Evolutionary conservation across 2,329 filamentous ascomycete genomes (phyloP).

Genomic region (Apiospora marii): DNA sequence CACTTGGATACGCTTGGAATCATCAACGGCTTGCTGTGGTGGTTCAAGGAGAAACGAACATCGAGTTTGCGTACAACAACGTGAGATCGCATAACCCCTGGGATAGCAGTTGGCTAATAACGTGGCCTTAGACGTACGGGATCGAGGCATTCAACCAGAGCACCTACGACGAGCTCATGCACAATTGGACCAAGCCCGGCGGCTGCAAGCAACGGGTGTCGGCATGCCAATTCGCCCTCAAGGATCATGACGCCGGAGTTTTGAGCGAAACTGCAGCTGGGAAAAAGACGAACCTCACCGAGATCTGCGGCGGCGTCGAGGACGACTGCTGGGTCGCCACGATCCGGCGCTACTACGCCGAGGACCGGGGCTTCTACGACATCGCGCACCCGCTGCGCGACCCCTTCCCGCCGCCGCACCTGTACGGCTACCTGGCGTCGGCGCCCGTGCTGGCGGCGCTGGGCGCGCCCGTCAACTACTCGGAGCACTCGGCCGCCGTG

Average conservation of each 20-base stretch:
- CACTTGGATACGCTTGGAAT: conserved; percentile 55
- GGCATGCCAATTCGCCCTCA: conserved; percentile 27
- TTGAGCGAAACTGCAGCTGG: not conserved
- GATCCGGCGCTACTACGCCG: not conserved
- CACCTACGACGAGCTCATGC: conserved; percentile 21
- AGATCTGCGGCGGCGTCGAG: not conserved
- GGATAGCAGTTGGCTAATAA: not conserved
- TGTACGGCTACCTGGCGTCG: conserved; percentile 63
- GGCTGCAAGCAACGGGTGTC: conserved; percentile 26
- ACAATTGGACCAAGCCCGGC: conserved; percentile 23
- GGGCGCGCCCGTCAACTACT: conserved; percentile 68
- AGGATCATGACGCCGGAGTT: conserved; percentile 11
- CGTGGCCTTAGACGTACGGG: conserved; percentile 11
- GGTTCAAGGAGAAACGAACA: conserved; percentile 51
- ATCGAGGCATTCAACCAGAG: conserved; percentile 28
- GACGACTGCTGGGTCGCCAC: not conserved
- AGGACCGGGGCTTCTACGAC: conserved; percentile 32
- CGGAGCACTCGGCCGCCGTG: conserved; percentile 52
- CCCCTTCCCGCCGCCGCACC: conserved; percentile 61
- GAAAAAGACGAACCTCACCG: not conserved
- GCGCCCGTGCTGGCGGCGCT: conserved; percentile 63
- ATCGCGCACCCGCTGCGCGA: conserved; percentile 51
- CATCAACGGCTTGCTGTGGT: conserved; percentile 62
- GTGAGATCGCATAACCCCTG: conserved; percentile 40
- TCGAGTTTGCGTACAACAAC: conserved; percentile 56